phyloP scores from a whole-genome alignment of 2,329 filamentous ascomycete genomes.

The Ampelomyces quisqualis region DNA sequence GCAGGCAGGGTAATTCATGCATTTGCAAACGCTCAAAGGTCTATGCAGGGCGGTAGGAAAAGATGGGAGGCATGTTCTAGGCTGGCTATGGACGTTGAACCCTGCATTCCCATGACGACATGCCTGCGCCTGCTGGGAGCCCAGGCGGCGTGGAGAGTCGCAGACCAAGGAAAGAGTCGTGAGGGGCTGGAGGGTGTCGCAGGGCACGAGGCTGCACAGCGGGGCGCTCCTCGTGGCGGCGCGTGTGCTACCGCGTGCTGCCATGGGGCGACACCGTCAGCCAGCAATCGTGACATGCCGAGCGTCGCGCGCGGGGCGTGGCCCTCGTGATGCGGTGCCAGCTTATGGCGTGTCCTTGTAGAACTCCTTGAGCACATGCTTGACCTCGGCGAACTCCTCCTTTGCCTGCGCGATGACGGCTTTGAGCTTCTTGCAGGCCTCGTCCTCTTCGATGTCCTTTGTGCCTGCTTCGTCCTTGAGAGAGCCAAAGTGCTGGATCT shows the following conservation, averaged over 20 bases:
- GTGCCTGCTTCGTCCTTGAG: conserved; percentile 76
- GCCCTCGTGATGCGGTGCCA: background rate
- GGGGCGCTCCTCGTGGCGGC: background rate
- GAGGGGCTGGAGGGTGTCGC: background rate
- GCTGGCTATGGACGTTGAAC: conserved; percentile 9
- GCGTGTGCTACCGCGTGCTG: conserved; percentile 3
- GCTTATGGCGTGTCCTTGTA: conserved; percentile 55
- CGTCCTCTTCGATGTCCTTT: conserved; percentile 64
- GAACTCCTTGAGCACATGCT: conserved; percentile 69
- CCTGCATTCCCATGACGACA: conserved; percentile 13
- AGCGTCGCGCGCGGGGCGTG: background rate
- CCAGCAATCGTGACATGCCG: background rate
- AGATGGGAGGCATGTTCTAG: conserved; percentile 6
- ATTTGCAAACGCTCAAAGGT: conserved; percentile 6
- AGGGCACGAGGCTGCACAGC: background rate
- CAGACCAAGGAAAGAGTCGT: conserved; percentile 1
- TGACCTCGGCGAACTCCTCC: conserved; percentile 72
- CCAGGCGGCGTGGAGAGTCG: background rate
- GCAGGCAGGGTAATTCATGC: conserved; percentile 3
- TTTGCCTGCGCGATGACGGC: conserved; percentile 71
- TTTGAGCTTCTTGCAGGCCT: conserved; percentile 66
- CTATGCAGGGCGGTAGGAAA: conserved; percentile 7
- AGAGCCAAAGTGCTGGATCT: conserved; percentile 91
- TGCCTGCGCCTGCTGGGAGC: conserved; percentile 8
- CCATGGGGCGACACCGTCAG: background rate